Conservation (phyloP, 2,329 filamentous ascomycete species). For the Phialocephala sp. region DNA sequence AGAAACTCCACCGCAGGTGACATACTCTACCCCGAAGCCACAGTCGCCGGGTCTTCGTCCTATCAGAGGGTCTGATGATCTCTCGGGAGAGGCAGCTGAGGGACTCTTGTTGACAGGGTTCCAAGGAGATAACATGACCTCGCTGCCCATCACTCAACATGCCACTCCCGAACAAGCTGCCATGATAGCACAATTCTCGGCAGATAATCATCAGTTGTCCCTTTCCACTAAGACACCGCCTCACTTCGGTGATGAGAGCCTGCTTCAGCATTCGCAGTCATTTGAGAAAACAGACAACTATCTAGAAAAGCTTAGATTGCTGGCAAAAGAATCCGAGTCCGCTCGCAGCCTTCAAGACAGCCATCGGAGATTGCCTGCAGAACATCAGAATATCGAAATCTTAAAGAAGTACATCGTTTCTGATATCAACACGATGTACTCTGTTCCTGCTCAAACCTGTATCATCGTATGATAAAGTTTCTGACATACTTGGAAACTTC, state of each 20-base stretch:
- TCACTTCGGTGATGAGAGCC: no score
- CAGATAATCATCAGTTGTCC: no score
- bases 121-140: neutral
- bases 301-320: neutral
- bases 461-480: neutral
- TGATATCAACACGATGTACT: neutral
- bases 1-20: neutral
- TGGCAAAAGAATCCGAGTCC: neutral
- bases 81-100: neutral
- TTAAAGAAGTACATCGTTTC: neutral
- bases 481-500: neutral
- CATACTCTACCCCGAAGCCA: neutral
- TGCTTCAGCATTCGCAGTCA: no score
- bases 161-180: neutral
- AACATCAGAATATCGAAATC: neutral
- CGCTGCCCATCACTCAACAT: neutral
- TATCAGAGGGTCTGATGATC: neutral
- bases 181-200: neutral
- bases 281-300: neutral
- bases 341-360: neutral
- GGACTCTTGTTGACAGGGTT: neutral
- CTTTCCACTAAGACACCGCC: no score
- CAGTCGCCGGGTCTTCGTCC: neutral
- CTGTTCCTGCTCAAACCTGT: neutral
- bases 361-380: neutral